phyloP scores from a whole-genome alignment of 257 asterid species.

The Nicotiana knightiana region DNA sequence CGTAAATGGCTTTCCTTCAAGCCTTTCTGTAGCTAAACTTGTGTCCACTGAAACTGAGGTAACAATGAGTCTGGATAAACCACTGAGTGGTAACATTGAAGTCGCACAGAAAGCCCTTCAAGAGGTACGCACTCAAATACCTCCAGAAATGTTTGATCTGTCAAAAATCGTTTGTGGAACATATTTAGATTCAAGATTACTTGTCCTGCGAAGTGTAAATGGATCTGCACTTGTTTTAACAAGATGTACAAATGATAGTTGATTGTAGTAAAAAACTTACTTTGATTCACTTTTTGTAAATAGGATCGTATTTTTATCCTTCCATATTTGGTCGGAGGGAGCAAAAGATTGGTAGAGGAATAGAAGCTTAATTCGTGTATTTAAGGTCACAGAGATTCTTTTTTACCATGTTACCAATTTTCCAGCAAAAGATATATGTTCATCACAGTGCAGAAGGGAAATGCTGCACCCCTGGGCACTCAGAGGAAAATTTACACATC shows the following conservation, averaged over 20 bases:
- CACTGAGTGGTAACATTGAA: conserved; percentile 31
- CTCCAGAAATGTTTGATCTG: conserved; percentile 74
- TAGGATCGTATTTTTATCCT: background rate
- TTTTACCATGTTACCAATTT: background rate
- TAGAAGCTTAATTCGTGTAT: background rate
- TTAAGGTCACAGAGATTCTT: background rate
- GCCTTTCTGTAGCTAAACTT: conserved; percentile 78
- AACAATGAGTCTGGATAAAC: conserved; percentile 53
- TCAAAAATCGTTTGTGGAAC: conserved; percentile 86
- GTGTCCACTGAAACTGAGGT: conserved; percentile 48
- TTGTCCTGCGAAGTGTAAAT: conserved; percentile 55
- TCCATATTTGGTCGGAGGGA: background rate
- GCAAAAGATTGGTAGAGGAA: background rate
- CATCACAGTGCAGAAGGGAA: background rate
- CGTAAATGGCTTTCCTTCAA: conserved; percentile 61
- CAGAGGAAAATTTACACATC: too few relatives aligned
- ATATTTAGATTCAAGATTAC: conserved; percentile 74
- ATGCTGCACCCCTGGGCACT: background rate
- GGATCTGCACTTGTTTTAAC: conserved; percentile 72
- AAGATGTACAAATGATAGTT: conserved; percentile 23
- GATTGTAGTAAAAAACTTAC: background rate
- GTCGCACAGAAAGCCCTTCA: conserved; percentile 46
- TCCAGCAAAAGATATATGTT: background rate
- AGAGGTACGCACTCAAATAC: conserved; percentile 68
- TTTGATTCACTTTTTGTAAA: background rate